Evolutionary conservation across 257 asterid species (phyloP), one percentile per base, ranked within the genome.

Genomic region (Eustoma russellianum): DNA sequence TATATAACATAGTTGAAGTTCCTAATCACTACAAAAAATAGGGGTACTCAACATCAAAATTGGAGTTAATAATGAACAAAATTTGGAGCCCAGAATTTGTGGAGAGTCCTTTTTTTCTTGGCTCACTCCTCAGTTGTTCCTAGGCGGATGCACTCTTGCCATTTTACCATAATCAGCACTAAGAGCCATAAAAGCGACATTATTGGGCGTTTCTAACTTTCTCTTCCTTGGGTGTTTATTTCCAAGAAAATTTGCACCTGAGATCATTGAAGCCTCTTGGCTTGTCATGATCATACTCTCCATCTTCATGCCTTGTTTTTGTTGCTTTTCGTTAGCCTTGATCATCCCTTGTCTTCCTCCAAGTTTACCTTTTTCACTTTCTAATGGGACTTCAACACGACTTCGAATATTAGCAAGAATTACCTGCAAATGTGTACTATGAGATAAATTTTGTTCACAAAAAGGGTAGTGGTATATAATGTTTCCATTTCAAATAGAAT

Each of bases 111-210:
- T 11, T 7, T 38, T 11, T 38, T 38, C 43, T 38, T 24, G 30
- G 2, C 30, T 24, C 30, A n/a, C n/a, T 24, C 30, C 30, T 56
- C 52, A 57, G 16, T 57, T 57, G 30, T 57, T 57, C 17, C 12
- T 46, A 45, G 63, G 63, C 34, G 63, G 63, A 9, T 57, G 63
- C 15, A 51, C 46, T 46, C 9, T 16, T 46, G 54, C 14, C 46
- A 10, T 35, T 38, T 11, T 8, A 16, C 28, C 33, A 46, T 57
- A 57, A 46, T 57, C 63, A 33, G 63, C 63, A 46, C 13, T 57
- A 45, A 57, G 49, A 7, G 30, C 46, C 17, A 17, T 15, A 33
- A 33, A 57, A 57, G 33, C 49, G 13, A 33, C 53, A 44, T 44
- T 35, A 44, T 53, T 53, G n/a, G n/a, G n/a, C n/a, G n/a, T n/a